Evolutionary conservation across 2,329 filamentous ascomycete genomes (phyloP).

Genomic region (Chaetomiaceae sp.): DNA sequence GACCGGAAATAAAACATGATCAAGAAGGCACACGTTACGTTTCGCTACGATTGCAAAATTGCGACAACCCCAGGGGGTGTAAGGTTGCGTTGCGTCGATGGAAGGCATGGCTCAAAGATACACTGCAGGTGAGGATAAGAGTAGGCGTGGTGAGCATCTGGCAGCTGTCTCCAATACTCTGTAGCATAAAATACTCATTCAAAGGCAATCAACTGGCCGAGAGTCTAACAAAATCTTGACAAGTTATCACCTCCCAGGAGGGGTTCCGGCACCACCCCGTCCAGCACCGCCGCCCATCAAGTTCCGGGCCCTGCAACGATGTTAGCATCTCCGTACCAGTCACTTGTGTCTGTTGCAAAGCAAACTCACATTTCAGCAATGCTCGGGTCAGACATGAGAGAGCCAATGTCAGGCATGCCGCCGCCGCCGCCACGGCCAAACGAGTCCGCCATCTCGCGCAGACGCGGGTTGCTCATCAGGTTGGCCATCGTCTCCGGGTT

Average conservation of each 20-base stretch:
- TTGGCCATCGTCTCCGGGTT: slow-evolving; percentile 90
- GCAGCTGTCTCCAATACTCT: too few relatives aligned
- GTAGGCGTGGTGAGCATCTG: too few relatives aligned
- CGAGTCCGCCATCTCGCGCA: slow-evolving; percentile 80
- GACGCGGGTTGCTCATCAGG: slow-evolving; percentile 87
- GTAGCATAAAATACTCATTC: too few relatives aligned
- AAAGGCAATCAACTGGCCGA: too few relatives aligned
- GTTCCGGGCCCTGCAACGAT: slow-evolving; percentile 25
- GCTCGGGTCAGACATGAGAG: slow-evolving; percentile 85
- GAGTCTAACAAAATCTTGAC: background rate
- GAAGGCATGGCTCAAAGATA: too few relatives aligned
- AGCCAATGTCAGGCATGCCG: slow-evolving; percentile 82
- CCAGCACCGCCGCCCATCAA: slow-evolving; percentile 30
- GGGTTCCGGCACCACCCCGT: slow-evolving; percentile 15
- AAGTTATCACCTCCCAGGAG: slow-evolving; percentile 12
- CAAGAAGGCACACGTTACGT: too few relatives aligned
- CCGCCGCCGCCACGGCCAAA: slow-evolving; percentile 62
- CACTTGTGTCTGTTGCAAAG: background rate
- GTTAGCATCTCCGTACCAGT: background rate
- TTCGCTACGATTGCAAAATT: too few relatives aligned
- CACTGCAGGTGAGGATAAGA: too few relatives aligned
- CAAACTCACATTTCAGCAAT: slow-evolving; percentile 84
- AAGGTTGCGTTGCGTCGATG: too few relatives aligned
- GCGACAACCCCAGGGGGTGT: too few relatives aligned
- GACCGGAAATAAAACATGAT: too few relatives aligned